Percentiles rank a stretch among this genome's conserved stretches.
These are phyloP conservation scores for Arachis hypogaea DNA, from an alignment of 306 rosid species.

Conservation along the genomic window DNA sequence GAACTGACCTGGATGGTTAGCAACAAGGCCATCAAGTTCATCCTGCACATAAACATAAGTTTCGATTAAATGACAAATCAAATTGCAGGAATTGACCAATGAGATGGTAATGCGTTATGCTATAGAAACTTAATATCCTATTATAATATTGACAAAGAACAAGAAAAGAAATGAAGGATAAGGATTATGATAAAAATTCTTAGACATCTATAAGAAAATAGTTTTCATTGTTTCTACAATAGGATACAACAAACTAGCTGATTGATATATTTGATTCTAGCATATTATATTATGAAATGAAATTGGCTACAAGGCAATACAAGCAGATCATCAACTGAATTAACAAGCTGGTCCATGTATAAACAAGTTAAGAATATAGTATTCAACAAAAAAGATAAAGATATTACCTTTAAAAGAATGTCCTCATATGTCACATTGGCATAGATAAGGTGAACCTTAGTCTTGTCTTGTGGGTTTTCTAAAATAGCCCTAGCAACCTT, in stretches of 20 bases:
- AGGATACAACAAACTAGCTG: too few species aligned
- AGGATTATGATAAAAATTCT: neutral
- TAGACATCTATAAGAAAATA: constrained; percentile 12
- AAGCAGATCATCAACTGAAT: neutral
- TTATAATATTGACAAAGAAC: neutral
- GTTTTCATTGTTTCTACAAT: too few species aligned
- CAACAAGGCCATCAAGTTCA: constrained; percentile 76
- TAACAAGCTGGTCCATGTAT: neutral
- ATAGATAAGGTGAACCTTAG: constrained; percentile 92
- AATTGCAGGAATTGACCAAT: constrained; percentile 6
- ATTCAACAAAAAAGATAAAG: constrained; percentile 6
- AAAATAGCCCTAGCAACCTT: constrained; percentile 94
- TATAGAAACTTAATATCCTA: constrained; percentile 1
- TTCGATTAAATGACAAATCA: constrained; percentile 14
- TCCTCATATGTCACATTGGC: constrained; percentile 89
- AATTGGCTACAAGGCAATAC: neutral
- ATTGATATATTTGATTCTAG: constrained; percentile 11
- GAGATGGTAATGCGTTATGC: neutral
- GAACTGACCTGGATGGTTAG: constrained; percentile 73
- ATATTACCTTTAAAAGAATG: constrained; percentile 86
- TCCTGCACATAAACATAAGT: constrained; percentile 58
- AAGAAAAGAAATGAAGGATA: constrained; percentile 5
- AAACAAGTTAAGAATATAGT: constrained; percentile 25
- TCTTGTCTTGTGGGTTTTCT: constrained; percentile 86
- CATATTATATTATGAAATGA: neutral